A percentile compares a stretch with the other conserved stretches of the same genome.
Evolutionary conservation across 257 asterid species (phyloP).

Genomic region (Solanum phureja): DNA sequence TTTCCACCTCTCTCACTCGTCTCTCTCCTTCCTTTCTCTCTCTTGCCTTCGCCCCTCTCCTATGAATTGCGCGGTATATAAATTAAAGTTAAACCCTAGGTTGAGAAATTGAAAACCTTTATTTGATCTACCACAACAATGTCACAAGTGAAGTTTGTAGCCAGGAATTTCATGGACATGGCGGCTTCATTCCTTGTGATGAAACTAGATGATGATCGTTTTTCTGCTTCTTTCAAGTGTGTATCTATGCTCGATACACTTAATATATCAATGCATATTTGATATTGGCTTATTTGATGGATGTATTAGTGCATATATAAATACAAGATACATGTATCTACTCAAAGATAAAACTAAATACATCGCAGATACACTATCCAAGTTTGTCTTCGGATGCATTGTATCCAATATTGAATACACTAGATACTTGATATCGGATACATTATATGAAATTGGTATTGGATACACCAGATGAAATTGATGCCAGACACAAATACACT

Average conservation of each 20-base stretch:
- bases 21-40: background rate
- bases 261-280: no score
- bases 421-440: background rate
- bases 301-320: no score
- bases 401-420: background rate
- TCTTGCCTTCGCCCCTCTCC: no score
- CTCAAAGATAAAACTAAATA: background rate
- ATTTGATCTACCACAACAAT: background rate
- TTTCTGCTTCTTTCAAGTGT: background rate
- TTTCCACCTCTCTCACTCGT: background rate
- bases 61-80: background rate
- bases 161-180: background rate
- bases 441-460: no score
- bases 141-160: background rate
- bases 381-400: background rate
- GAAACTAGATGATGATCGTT: background rate
- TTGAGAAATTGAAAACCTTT: background rate
- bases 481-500: background rate
- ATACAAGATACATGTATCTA: no score
- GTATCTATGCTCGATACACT: background rate
- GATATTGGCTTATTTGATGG: no score
- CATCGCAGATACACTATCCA: no score
- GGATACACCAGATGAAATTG: background rate
- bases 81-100: background rate
- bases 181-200: background rate